A percentile compares a stretch with the other conserved stretches of the same genome.
phyloP scores from a whole-genome alignment of 1,284 basidiomycete genomes.

The Trichosporon ovoides region DNA sequence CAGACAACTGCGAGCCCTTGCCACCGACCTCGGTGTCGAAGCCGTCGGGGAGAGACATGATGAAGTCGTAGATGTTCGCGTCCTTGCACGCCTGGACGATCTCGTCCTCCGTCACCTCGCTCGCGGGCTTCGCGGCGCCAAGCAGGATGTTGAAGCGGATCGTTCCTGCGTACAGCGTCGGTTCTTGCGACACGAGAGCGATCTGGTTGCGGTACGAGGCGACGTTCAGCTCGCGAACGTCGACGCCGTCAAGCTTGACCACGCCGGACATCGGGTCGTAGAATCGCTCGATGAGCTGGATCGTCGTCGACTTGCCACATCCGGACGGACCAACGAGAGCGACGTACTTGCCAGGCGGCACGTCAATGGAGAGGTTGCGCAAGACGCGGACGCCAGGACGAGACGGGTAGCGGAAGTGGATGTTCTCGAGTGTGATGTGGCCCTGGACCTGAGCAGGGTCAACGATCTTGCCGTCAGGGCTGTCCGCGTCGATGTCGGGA shows the following conservation, averaged over 20 bases:
- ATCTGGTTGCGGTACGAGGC: constrained; percentile 76
- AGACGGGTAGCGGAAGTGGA: constrained; percentile 95
- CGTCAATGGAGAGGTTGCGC: constrained; percentile 68
- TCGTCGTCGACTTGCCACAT: constrained; percentile 55
- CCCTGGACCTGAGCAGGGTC: constrained; percentile 56
- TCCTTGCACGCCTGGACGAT: constrained; percentile 75
- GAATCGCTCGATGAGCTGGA: constrained; percentile 55
- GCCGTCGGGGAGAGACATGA: constrained; percentile 76
- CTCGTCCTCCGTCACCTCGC: constrained; percentile 81
- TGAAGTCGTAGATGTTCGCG: constrained; percentile 85
- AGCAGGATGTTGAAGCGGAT: constrained; percentile 83
- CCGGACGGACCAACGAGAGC: constrained; percentile 88
- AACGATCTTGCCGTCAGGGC: constrained; percentile 62
- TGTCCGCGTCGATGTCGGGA: constrained; percentile 72
- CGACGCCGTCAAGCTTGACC: constrained; percentile 65
- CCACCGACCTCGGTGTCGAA: constrained; percentile 91
- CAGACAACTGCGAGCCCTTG: constrained; percentile 87
- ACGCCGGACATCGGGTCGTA: constrained; percentile 52
- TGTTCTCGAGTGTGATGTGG: constrained; percentile 68
- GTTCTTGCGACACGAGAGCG: constrained; percentile 89
- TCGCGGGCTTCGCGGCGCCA: constrained; percentile 72
- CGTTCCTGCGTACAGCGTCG: constrained; percentile 81
- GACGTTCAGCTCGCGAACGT: constrained; percentile 74
- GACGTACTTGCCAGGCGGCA: constrained; percentile 79
- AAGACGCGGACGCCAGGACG: constrained; percentile 80